These are phyloP conservation scores for Trametes maxima DNA, from an alignment of 768 basidiomycete species.

Conservation along the genomic window DNA sequence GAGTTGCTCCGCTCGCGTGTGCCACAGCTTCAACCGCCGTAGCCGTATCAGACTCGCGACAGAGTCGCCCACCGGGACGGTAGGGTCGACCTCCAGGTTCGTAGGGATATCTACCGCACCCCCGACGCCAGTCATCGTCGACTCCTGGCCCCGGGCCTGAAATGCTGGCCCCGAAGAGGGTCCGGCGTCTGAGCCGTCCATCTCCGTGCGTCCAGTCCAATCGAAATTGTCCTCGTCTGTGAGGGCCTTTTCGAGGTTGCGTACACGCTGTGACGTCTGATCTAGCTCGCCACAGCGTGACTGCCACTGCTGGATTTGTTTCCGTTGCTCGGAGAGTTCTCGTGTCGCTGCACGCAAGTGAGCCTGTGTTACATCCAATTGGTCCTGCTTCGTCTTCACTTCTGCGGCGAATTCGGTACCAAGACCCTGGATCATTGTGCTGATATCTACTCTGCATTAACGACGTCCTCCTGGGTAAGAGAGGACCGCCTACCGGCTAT, in stretches of 20 bases:
- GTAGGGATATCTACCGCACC: slow-evolving; percentile 64
- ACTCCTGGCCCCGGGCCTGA: slow-evolving; percentile 64
- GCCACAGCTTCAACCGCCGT: slow-evolving; percentile 81
- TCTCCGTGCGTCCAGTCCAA: slow-evolving; percentile 77
- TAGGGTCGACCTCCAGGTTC: slow-evolving; percentile 73
- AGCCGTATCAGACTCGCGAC: slow-evolving; percentile 66
- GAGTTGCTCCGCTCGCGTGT: slow-evolving; percentile 73
- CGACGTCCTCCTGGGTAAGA: slow-evolving; percentile 11
- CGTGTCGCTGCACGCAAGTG: slow-evolving; percentile 89
- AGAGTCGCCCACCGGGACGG: slow-evolving; percentile 63
- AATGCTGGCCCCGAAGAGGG: slow-evolving; percentile 61
- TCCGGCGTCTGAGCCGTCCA: slow-evolving; percentile 43
- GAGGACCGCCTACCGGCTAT: slow-evolving; percentile 56
- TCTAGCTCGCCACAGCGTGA: slow-evolving; percentile 75
- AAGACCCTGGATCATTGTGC: slow-evolving; percentile 78
- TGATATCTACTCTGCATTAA: slow-evolving; percentile 62
- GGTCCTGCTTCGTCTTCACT: slow-evolving; percentile 83
- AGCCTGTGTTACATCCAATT: slow-evolving; percentile 83
- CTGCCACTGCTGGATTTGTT: slow-evolving; percentile 80
- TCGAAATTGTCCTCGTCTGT: slow-evolving; percentile 81
- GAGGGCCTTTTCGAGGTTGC: slow-evolving; percentile 82
- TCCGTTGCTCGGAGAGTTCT: slow-evolving; percentile 87
- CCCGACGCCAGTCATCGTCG: slow-evolving; percentile 66
- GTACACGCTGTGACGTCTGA: slow-evolving; percentile 74
- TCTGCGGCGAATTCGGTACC: slow-evolving; percentile 80